Conservation (phyloP, 2,329 filamentous ascomycete species). For the Xylariaceae sp. region DNA sequence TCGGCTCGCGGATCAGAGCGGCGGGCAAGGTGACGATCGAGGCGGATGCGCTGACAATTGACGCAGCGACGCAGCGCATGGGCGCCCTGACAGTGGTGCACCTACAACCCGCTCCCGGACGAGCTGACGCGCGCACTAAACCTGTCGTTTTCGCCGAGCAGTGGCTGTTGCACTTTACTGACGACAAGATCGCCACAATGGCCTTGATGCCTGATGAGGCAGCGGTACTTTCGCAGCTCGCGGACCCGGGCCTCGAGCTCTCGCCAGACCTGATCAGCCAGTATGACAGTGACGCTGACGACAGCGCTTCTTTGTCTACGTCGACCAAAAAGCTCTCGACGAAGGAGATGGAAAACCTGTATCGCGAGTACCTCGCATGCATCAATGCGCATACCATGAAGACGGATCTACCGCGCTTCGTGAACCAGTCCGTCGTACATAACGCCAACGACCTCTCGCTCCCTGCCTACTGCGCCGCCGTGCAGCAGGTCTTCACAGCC, state of each 20-base stretch:
- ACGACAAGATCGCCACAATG: constrained; percentile 17
- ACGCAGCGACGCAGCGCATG: constrained; percentile 14
- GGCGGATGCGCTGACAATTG: constrained; percentile 19
- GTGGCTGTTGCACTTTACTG: constrained; percentile 11
- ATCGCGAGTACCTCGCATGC: constrained; percentile 29
- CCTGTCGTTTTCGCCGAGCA: constrained; percentile 13
- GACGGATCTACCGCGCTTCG: constrained; percentile 24
- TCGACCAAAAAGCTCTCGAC: constrained; percentile 8
- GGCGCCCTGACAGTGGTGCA: constrained; percentile 11
- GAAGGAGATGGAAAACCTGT: constrained; percentile 19
- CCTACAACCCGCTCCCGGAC: background rate
- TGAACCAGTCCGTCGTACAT: constrained; percentile 27
- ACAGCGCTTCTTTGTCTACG: too few relatives aligned
- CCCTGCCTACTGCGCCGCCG: constrained; percentile 26
- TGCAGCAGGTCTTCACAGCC: constrained; percentile 26
- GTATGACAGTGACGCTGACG: background rate
- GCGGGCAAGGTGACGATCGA: constrained; percentile 12
- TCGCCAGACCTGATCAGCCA: background rate
- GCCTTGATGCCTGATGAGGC: constrained; percentile 13
- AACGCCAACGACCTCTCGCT: constrained; percentile 25
- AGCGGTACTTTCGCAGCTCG: constrained; percentile 14
- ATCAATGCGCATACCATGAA: constrained; percentile 30
- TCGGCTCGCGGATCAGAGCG: constrained; percentile 10
- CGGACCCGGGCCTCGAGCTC: constrained; percentile 6
- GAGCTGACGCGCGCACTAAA: background rate